Evolutionary conservation across 495 filamentous ascomycete species (phyloP).

Genomic region (Clavariopsis aquatica): DNA sequence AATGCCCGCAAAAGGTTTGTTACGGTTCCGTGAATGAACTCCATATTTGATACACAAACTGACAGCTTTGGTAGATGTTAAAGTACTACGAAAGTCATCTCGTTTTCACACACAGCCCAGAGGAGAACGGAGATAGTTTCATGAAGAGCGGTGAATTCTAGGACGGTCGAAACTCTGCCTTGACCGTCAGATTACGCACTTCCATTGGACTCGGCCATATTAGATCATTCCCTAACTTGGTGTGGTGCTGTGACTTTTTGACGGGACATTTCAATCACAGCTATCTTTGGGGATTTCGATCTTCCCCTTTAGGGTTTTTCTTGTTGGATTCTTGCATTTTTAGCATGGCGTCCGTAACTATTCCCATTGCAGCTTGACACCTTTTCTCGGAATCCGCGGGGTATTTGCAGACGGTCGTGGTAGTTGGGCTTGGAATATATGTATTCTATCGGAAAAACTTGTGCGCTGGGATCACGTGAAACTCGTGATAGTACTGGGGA

Average conservation of each 20-base stretch:
- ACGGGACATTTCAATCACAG: not conserved
- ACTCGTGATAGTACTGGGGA: no score
- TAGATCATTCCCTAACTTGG: not conserved
- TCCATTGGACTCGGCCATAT: not conserved
- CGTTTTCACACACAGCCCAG: conserved; percentile 6
- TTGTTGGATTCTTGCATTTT: not conserved
- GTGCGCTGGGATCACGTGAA: no score
- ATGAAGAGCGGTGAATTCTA: conserved; percentile 7
- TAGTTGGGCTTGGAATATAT: not conserved
- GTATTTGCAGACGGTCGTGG: not conserved
- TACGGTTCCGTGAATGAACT: not conserved
- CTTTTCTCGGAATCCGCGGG: not conserved
- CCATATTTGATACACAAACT: not conserved
- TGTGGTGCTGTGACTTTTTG: not conserved
- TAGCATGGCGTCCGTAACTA: conserved; percentile 5
- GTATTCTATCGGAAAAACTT: not conserved
- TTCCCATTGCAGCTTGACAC: not conserved
- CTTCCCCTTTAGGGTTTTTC: not conserved
- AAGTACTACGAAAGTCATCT: conserved; percentile 48
- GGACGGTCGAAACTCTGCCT: not conserved
- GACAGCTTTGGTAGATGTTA: conserved; percentile 37
- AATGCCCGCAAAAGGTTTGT: conserved; percentile 48
- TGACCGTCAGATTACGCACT: not conserved
- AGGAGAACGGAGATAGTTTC: not conserved
- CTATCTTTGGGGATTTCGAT: not conserved